phyloP scores from a whole-genome alignment of 2,329 filamentous ascomycete species.

The Colletotrichum australisinense region DNA sequence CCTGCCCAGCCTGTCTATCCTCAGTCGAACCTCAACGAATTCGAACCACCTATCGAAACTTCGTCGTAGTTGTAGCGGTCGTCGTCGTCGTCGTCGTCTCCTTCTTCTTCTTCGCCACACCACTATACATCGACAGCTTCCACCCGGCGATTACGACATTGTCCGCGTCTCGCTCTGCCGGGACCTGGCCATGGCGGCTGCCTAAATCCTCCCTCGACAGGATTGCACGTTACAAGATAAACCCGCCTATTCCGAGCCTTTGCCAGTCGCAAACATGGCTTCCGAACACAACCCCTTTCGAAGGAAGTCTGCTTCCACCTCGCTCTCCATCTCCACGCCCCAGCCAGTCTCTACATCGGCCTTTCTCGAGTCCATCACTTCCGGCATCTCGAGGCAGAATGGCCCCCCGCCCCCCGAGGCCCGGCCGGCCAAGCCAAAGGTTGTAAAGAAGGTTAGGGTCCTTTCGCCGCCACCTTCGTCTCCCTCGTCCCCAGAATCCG shows the following conservation, averaged over 20 bases:
- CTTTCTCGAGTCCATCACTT: constrained; percentile 44
- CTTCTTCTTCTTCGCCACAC: neutral
- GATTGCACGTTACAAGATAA: neutral
- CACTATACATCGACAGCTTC: constrained; percentile 4
- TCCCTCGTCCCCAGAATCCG: constrained; percentile 59
- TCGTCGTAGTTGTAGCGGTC: neutral
- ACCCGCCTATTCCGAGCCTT: constrained; percentile 7
- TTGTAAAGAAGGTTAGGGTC: constrained; percentile 75
- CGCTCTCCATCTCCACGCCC: constrained; percentile 33
- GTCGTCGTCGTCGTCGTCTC: neutral
- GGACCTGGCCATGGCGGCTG: constrained; percentile 32
- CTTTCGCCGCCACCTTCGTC: constrained; percentile 73
- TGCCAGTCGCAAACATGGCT: constrained; percentile 41
- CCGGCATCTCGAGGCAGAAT: constrained; percentile 38
- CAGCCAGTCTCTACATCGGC: constrained; percentile 40
- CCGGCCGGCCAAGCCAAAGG: constrained; percentile 55
- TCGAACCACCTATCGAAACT: neutral
- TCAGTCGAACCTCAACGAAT: neutral
- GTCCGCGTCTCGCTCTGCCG: constrained; percentile 9
- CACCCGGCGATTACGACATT: neutral
- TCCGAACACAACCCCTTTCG: constrained; percentile 61
- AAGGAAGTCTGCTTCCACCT: constrained; percentile 48
- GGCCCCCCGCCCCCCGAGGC: constrained; percentile 37
- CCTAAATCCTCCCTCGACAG: constrained; percentile 24
- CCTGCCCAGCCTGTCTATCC: neutral